Percentiles rank a stretch among this genome's conserved stretches.
Evolutionary conservation across 371 early-diverging fungal species (phyloP).

Genomic region (Mucor irregularis): DNA sequence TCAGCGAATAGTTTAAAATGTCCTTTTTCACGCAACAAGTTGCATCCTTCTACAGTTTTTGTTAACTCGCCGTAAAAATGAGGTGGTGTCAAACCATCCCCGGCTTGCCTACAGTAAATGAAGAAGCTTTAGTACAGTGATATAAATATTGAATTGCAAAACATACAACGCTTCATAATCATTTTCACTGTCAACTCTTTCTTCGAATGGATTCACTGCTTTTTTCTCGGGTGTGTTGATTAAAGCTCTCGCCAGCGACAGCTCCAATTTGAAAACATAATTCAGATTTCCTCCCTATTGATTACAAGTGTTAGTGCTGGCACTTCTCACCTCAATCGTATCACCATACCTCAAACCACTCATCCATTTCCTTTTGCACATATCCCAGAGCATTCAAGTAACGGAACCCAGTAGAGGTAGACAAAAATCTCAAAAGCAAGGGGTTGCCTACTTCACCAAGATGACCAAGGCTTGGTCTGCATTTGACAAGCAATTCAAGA

Average conservation of each 20-base stretch:
- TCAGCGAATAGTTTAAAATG: conserved; percentile 69
- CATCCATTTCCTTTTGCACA: conserved; percentile 77
- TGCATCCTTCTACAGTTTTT: conserved; percentile 78
- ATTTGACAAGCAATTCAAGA: conserved; percentile 66
- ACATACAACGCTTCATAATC: conserved; percentile 45
- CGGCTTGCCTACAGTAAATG: conserved; percentile 40
- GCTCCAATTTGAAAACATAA: conserved; percentile 79
- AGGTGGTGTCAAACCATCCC: conserved; percentile 60
- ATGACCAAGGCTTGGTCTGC: conserved; percentile 74
- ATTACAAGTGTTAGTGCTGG: too few species aligned
- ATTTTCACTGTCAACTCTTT: conserved; percentile 48
- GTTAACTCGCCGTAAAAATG: conserved; percentile 87
- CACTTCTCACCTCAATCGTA: too few species aligned
- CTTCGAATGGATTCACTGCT: conserved; percentile 46
- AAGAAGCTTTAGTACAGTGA: too few species aligned
- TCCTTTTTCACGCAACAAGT: conserved; percentile 61
- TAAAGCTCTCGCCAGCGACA: conserved; percentile 70
- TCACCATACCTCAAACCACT: conserved; percentile 80
- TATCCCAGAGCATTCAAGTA: conserved; percentile 74
- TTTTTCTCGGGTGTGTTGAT: conserved; percentile 49
- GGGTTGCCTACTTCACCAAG: conserved; percentile 74
- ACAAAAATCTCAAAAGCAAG: conserved; percentile 68
- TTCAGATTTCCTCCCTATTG: conserved; percentile 74
- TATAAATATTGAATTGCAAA: too few species aligned
- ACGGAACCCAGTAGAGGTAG: conserved; percentile 71